Evolutionary conservation across 257 asterid genomes (phyloP).

Genomic region (Solanum tarijense): DNA sequence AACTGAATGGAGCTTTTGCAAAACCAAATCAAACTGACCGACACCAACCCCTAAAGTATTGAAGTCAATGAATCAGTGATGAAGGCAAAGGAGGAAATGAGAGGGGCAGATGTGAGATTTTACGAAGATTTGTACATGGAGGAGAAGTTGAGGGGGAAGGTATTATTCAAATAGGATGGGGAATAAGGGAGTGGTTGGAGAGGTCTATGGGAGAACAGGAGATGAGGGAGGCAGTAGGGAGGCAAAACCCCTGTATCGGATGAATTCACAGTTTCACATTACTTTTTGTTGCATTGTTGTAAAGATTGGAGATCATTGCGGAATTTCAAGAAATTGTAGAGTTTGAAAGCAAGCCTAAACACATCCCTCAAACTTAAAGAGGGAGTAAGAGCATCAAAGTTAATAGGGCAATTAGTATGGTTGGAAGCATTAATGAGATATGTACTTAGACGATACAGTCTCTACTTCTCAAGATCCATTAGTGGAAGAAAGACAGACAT

Average conservation of each 20-base stretch:
- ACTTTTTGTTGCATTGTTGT: neutral
- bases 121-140: neutral
- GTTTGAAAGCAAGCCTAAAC: neutral
- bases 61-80: neutral
- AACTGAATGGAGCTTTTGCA: neutral
- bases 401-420: neutral
- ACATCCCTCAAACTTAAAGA: neutral
- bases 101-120: neutral
- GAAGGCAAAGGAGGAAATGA: neutral
- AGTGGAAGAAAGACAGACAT: neutral
- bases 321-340: neutral
- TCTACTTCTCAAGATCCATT: neutral
- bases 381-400: neutral
- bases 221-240: neutral
- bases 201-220: neutral
- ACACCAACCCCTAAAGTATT: neutral
- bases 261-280: neutral
- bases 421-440: neutral
- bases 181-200: neutral
- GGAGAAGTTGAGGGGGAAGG: neutral
- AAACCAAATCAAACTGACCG: neutral
- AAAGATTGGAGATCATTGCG: neutral
- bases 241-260: neutral
- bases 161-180: neutral
- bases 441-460: neutral